A percentile compares a stretch with the other conserved stretches of the same genome.
phyloP scores from a whole-genome alignment of 1,284 basidiomycete species.

The Heterobasidion annosum region DNA sequence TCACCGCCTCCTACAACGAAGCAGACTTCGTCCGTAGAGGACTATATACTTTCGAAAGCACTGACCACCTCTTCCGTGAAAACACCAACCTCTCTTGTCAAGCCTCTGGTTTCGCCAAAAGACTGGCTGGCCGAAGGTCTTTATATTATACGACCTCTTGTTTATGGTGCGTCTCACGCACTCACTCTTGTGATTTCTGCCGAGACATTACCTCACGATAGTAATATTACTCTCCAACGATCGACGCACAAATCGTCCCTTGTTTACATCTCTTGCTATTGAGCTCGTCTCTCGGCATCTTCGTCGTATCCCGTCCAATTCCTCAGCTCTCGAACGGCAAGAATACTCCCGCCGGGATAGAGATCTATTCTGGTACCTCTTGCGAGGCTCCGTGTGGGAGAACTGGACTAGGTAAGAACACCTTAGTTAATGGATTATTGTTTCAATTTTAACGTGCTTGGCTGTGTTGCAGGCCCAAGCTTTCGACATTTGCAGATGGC shows the following conservation, averaged over 20 bases:
- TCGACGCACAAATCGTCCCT: conserved; percentile 34
- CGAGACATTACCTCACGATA: conserved; percentile 12
- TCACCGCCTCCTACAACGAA: conserved; percentile 35
- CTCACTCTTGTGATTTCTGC: not conserved
- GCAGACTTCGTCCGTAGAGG: conserved; percentile 54
- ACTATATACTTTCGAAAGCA: conserved; percentile 72
- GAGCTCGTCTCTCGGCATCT: conserved; percentile 61
- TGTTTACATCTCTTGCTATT: conserved; percentile 49
- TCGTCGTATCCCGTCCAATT: conserved; percentile 52
- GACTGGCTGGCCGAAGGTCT: conserved; percentile 67
- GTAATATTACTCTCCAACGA: conserved; percentile 22
- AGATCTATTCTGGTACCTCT: conserved; percentile 77
- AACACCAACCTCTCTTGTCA: conserved; percentile 54
- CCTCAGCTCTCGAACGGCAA: conserved; percentile 56
- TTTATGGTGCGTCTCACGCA: conserved; percentile 49
- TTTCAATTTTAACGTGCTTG: not conserved
- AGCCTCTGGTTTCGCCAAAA: conserved; percentile 45
- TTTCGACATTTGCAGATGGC: conserved; percentile 51
- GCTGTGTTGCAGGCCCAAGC: conserved; percentile 51
- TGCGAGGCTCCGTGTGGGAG: conserved; percentile 87
- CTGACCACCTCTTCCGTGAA: conserved; percentile 63
- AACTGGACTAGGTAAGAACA: conserved; percentile 64
- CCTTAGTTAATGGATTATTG: not conserved
- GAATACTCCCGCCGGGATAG: conserved; percentile 81
- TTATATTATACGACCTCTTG: conserved; percentile 59